Base-by-base conservation (phyloP, 1,284 basidiomycete genomes). In the Cutaneotrichosporon mucoides region DNA sequence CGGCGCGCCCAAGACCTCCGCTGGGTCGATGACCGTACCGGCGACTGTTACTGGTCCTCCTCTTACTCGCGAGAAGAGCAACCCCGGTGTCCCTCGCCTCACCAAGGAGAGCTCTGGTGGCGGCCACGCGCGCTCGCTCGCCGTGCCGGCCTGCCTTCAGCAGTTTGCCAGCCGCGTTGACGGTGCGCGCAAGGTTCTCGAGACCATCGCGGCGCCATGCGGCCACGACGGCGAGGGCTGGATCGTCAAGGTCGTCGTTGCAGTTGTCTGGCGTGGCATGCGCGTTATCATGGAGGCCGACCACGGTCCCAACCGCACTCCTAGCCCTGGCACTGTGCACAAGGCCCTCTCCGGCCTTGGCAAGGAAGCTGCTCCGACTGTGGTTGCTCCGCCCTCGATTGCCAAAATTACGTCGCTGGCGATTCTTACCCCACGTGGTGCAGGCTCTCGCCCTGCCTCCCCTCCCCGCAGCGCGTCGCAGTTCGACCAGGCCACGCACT, bases 221-320 rank as follows among this genome's bases (percentile, higher is more conserved):
- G 66, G 66, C 36, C 76, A 78, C 42, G 77, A 77, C 51, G 78
- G 78, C 40, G 77, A 79, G 65, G 76, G 72, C 8, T 79, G 78
- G 78, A 66, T 76, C 15, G 76, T 77, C 24, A 75, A 75, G 36
- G 70, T 79, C 7, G 69, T 77, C 37, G 77, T 79, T 9, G 68
- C 77, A 4, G 69, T 75, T 5, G 68, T 76, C 41, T 79, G 78
- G 78, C 74, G 74, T 50, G 78, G 76, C 10, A 76, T 79, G 70
- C 71, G 75, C 60, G 57, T 71, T 38, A 66, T 74, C 33, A 64
- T 69, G 16, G 73, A 73, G 35, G 72, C 69, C 48, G 72, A 75
- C 38, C 54, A 59, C 51, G 41, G 47, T 6, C 35, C 16, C 24
- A 48, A 34, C 45, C 67, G 75, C 34, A 69, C 76, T 5, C 77